phyloP scores from a whole-genome alignment of 257 asterid genomes.

The Schizonepeta tenuifolia region DNA sequence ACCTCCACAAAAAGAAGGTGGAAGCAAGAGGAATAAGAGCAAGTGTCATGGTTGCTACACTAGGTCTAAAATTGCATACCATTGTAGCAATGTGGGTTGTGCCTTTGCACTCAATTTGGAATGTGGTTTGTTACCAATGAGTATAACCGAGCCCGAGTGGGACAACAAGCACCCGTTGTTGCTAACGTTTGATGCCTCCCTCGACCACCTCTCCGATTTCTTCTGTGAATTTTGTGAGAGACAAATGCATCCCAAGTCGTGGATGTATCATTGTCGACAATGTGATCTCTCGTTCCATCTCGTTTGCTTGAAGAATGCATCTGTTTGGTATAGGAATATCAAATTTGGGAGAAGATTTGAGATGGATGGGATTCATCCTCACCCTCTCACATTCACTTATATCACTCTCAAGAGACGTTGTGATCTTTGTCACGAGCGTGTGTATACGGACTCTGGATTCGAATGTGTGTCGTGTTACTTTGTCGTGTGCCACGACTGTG shows the following conservation, averaged over 20 bases:
- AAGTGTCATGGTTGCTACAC: not conserved
- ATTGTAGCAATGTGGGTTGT: not conserved
- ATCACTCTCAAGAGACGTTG: constrained; percentile 7
- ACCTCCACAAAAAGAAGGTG: not conserved
- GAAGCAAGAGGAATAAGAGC: not conserved
- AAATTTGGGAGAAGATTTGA: not conserved
- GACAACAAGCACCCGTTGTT: constrained; percentile 3
- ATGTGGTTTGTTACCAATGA: not conserved
- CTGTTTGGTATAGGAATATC: not conserved
- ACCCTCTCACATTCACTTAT: not conserved
- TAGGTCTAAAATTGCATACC: not conserved
- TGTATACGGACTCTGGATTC: not conserved
- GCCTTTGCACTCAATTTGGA: not conserved
- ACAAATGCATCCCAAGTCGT: constrained; percentile 5
- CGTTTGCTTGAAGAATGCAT: not conserved
- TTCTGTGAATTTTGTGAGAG: constrained; percentile 4
- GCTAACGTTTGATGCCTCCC: constrained; percentile 3
- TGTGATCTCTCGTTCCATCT: not conserved
- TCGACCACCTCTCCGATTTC: not conserved
- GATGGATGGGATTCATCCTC: not conserved
- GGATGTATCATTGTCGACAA: not conserved
- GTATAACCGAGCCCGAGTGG: not conserved
- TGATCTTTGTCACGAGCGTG: not conserved
- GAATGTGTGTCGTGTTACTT: constrained; percentile 9
- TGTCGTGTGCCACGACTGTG: not conserved